Conservation (phyloP, 1,284 basidiomycete species). For the Singerocomus inundabilis region DNA sequence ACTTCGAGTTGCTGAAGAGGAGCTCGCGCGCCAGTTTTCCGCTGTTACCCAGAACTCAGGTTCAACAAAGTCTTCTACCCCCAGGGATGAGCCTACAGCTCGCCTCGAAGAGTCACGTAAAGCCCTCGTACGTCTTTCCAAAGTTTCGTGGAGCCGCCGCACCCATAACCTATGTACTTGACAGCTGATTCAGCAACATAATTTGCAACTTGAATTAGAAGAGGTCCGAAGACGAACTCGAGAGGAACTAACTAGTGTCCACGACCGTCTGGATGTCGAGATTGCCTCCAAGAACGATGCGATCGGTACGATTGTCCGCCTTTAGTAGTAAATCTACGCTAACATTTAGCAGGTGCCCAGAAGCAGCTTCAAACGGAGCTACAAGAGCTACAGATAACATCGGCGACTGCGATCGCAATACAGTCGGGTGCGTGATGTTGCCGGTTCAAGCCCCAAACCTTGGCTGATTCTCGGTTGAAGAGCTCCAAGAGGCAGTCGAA, state of each 20-base stretch:
- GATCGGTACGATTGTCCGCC: conserved; percentile 41
- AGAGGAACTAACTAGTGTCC: conserved; percentile 57
- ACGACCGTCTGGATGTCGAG: conserved; percentile 57
- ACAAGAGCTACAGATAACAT: conserved; percentile 67
- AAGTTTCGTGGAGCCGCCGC: neutral
- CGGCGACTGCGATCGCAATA: conserved; percentile 57
- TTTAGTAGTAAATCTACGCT: neutral
- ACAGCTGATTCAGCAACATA: conserved; percentile 68
- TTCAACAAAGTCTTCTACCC: conserved; percentile 51
- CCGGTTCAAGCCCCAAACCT: neutral
- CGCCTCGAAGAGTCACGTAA: conserved; percentile 73
- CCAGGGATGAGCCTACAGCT: conserved; percentile 66
- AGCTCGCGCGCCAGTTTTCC: conserved; percentile 57
- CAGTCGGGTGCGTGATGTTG: conserved; percentile 47
- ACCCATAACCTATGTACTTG: conserved; percentile 2
- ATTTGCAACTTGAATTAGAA: conserved; percentile 62
- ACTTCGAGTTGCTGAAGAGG: conserved; percentile 63
- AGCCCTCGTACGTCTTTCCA: conserved; percentile 50
- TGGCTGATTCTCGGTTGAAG: conserved; percentile 33
- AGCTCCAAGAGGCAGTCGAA: conserved; percentile 62
- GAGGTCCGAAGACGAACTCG: conserved; percentile 58
- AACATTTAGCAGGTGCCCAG: conserved; percentile 46
- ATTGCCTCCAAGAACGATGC: conserved; percentile 55
- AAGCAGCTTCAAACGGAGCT: conserved; percentile 59
- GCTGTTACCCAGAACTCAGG: conserved; percentile 21